These are phyloP conservation scores for Mycena leptocephala DNA, from an alignment of 768 basidiomycete genomes.

Conservation along the genomic window DNA sequence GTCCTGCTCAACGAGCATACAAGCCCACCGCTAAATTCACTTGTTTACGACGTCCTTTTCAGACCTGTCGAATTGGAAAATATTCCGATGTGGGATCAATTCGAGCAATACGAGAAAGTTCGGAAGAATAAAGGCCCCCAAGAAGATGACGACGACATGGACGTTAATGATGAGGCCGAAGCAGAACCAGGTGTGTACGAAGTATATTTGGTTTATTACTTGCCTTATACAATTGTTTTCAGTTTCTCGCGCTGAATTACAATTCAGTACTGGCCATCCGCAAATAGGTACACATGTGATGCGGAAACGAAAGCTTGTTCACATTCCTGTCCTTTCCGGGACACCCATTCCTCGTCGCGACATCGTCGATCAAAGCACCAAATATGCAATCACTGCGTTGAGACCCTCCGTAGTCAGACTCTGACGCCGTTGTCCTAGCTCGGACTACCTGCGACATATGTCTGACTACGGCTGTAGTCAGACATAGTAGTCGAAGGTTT, in stretches of 20 bases:
- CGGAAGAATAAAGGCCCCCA: too few relatives aligned
- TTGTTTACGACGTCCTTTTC: conserved; percentile 20
- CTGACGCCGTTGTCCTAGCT: too few relatives aligned
- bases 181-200: too few relatives aligned
- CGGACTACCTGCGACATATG: too few relatives aligned
- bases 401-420: too few relatives aligned
- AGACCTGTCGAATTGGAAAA: conserved; percentile 11
- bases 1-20: not conserved
- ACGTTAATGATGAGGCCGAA: too few relatives aligned
- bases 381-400: too few relatives aligned
- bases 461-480: too few relatives aligned
- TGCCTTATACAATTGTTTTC: too few relatives aligned
- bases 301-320: not conserved
- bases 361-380: not conserved
- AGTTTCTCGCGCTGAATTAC: not conserved
- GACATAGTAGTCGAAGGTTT: too few relatives aligned
- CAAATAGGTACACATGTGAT: conserved; percentile 16
- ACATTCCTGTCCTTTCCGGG: conserved; percentile 27
- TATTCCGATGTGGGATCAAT: conserved; percentile 26
- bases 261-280: conserved; percentile 18
- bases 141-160: too few relatives aligned
- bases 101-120: conserved; percentile 4
- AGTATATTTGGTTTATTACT: too few relatives aligned
- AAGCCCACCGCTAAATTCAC: not conserved
- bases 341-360: conserved; percentile 25